Base-by-base conservation (phyloP, 371 early-diverging fungal genomes). In the Mucor mucedo region DNA sequence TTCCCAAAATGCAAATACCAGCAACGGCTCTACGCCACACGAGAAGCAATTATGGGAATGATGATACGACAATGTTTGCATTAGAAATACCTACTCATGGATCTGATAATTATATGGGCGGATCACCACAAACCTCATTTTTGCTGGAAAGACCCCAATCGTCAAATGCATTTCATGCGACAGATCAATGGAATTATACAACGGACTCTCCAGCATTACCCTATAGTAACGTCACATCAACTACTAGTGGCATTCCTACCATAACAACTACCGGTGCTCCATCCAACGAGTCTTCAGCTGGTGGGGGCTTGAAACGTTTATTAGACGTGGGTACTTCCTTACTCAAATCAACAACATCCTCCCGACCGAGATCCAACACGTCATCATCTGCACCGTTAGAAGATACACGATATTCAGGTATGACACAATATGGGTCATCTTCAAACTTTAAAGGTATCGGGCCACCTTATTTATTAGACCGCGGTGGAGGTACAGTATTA, bases 1-100 rank as follows among this genome's bases (percentile, higher is more conserved):
- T 72, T 7, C 82, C 82, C 5, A 70, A 74, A 30, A 76, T 82
- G 78, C 79, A 77, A 58, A 82, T 82, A 30, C 78, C 79, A 2
- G 77, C 79, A 1, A 65, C 76, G 2, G 79, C 78, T 27, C 60
- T 82, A 2, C 77, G 76, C 27, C 72, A 76, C 35, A 57, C 74
- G 2, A 58, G 60, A 10, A 66, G 69, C 29, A 35, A 52, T 1
- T 82, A 82, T 60, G 82, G 82, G 5, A 72, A 72, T 49, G 74
- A 68, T 7, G 66, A 79, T 69, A 74, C 82, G 2, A 68, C 76
- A 0, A 64, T 58, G 2, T 70, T 70, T 62, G 77, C 79, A 42
- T 55, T 82, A 16, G 82, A 82, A 35, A 68, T 82, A 40, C 68
- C 73, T 3, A 45, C 70, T 10, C 59, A 52, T 44, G 58, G 58